Evolutionary conservation across 106 monocot species (phyloP).

Genomic region (Allium fistulosum): DNA sequence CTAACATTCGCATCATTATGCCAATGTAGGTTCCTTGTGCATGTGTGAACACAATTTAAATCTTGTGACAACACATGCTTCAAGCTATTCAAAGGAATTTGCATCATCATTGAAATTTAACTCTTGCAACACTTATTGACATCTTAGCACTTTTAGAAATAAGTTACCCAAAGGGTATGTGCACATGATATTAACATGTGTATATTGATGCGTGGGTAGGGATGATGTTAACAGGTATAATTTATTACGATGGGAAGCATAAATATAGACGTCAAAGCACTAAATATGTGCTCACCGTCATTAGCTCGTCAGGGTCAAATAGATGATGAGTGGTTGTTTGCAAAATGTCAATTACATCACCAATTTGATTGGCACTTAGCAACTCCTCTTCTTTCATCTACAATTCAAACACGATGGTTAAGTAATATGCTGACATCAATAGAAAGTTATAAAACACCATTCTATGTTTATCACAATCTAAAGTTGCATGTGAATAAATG

Average conservation of each 20-base stretch:
- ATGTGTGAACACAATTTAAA: too few species aligned
- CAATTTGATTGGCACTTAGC: constrained; percentile 63
- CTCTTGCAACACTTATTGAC: too few species aligned
- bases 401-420: not conserved
- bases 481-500: not conserved
- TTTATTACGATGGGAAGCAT: too few species aligned
- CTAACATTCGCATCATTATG: not conserved
- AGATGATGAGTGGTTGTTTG: constrained; percentile 66
- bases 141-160: too few species aligned
- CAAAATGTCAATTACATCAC: constrained; percentile 80
- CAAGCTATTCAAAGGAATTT: too few species aligned
- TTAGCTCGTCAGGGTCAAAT: constrained; percentile 80
- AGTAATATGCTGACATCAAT: too few species aligned
- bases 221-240: not conserved
- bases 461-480: not conserved
- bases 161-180: too few species aligned
- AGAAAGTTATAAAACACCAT: not conserved
- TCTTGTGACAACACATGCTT: too few species aligned
- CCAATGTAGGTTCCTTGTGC: not conserved
- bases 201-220: too few species aligned
- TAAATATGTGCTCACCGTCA: constrained; percentile 36
- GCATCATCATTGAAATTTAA: too few species aligned
- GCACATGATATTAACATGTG: too few species aligned
- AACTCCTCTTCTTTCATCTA: constrained; percentile 94
- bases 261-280: not conserved